Percentiles rank a stretch among this genome's conserved stretches.
These are phyloP conservation scores for Starmera stellimalicola DNA, from an alignment of 1,139 yeast genomes.

Conservation along the genomic window DNA sequence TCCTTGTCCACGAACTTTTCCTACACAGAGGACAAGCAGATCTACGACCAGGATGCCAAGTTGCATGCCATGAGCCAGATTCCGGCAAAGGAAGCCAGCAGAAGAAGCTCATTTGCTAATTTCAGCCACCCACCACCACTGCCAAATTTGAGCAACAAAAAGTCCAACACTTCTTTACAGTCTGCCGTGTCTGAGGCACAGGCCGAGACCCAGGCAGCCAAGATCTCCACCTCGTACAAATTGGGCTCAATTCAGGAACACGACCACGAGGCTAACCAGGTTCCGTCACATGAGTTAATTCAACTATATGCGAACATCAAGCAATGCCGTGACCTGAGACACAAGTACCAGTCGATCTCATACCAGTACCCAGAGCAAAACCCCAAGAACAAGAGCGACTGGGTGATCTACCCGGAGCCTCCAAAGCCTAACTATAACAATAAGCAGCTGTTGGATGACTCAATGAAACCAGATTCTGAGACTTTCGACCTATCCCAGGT, in stretches of 20 bases:
- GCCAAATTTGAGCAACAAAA: slow-evolving; percentile 4
- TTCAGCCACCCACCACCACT: slow-evolving; percentile 27
- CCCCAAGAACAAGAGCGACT: slow-evolving; percentile 63
- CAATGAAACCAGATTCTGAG: slow-evolving; percentile 31
- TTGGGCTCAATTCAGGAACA: slow-evolving; percentile 52
- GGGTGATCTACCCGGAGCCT: slow-evolving; percentile 89
- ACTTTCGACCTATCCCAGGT: slow-evolving; percentile 55
- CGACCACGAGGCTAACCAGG: slow-evolving; percentile 58
- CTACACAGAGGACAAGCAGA: slow-evolving; percentile 55
- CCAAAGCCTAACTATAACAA: slow-evolving; percentile 88
- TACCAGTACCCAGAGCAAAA: slow-evolving; percentile 66
- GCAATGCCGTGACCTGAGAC: slow-evolving; percentile 65
- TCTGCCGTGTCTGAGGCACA: no score
- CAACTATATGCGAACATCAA: slow-evolving; percentile 64
- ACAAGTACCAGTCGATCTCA: slow-evolving; percentile 63
- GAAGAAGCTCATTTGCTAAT: slow-evolving; percentile 26
- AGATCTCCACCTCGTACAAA: slow-evolving; percentile 24
- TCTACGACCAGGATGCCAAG: slow-evolving; percentile 66
- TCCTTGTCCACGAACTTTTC: slow-evolving; percentile 46
- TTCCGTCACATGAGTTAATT: slow-evolving; percentile 60
- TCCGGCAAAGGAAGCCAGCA: slow-evolving; percentile 7
- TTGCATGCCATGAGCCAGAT: slow-evolving; percentile 50
- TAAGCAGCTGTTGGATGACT: slow-evolving; percentile 37
- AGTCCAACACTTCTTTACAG: slow-evolving; percentile 3
- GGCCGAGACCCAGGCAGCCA: slow-evolving; percentile 8